Conservation (phyloP, 2,329 filamentous ascomycete species). For the Pezicula radicicola region DNA sequence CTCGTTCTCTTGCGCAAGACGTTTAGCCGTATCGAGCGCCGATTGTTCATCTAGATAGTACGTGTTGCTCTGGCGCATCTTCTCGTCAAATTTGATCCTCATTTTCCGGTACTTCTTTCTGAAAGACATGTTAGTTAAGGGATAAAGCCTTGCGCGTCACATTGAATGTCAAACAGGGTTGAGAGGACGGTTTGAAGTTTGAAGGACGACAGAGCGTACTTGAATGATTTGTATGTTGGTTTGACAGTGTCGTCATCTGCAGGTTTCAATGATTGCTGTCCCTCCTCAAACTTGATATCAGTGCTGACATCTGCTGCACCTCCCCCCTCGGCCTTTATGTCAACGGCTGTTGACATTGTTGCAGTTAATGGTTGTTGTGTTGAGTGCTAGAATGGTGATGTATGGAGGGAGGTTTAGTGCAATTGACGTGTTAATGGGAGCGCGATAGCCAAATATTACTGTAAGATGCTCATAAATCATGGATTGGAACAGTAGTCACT, state of each 20-base stretch:
- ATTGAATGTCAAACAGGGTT: not conserved
- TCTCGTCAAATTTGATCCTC: slow-evolving; percentile 73
- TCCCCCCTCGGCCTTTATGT: not conserved
- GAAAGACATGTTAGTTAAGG: slow-evolving; percentile 44
- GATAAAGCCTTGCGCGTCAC: slow-evolving; percentile 44
- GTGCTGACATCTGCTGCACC: not conserved
- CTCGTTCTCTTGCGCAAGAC: slow-evolving; percentile 91
- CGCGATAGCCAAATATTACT: too few relatives aligned
- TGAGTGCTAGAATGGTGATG: too few relatives aligned
- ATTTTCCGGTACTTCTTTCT: slow-evolving; percentile 97
- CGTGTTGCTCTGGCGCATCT: slow-evolving; percentile 77
- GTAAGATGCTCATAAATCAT: too few relatives aligned
- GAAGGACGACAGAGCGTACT: slow-evolving; percentile 21
- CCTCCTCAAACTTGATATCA: slow-evolving; percentile 10
- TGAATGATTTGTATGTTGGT: slow-evolving; percentile 33
- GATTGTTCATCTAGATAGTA: slow-evolving; percentile 79
- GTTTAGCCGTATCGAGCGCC: slow-evolving; percentile 75
- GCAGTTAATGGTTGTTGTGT: too few relatives aligned
- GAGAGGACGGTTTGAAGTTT: slow-evolving; percentile 32
- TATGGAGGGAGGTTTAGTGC: too few relatives aligned
- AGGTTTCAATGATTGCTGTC: slow-evolving; percentile 11
- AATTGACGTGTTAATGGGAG: too few relatives aligned
- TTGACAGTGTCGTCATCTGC: slow-evolving; percentile 17
- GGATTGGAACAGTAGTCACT: too few relatives aligned
- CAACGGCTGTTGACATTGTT: not conserved